These are phyloP conservation scores for Arachnopeziza araneosa DNA, from an alignment of 2,329 filamentous ascomycete genomes.

Conservation along the genomic window DNA sequence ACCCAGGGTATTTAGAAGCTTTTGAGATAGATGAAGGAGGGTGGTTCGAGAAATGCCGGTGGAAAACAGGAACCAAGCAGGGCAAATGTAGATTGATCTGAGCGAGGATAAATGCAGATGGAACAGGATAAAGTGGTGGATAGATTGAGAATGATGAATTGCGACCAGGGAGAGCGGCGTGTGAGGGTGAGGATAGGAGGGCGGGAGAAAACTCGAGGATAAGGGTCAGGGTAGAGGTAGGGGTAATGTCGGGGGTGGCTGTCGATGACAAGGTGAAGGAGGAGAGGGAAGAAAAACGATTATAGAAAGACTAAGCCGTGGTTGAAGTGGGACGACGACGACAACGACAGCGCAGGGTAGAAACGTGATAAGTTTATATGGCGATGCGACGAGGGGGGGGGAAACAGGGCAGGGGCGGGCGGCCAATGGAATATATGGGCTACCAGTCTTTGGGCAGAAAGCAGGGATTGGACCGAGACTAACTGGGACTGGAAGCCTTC, in stretches of 20 bases:
- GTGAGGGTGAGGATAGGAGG: neutral
- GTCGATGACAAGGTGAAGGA: neutral
- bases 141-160: slow-evolving; percentile 10
- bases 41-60: slow-evolving; percentile 12
- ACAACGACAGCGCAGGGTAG: slow-evolving; percentile 28
- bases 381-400: slow-evolving; percentile 8
- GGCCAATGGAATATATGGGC: slow-evolving; percentile 12
- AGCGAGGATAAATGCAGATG: slow-evolving; percentile 25
- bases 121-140: neutral
- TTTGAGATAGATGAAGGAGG: slow-evolving; percentile 13
- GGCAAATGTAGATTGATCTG: slow-evolving; percentile 23
- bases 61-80: slow-evolving; percentile 17
- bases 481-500: neutral
- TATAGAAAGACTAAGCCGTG: slow-evolving; percentile 15
- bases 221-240: neutral
- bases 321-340: neutral
- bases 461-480: slow-evolving; percentile 10
- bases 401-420: slow-evolving; percentile 3
- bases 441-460: neutral
- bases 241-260: neutral
- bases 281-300: slow-evolving; percentile 1
- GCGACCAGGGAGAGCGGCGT: slow-evolving; percentile 6
- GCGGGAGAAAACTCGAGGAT: neutral
- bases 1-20: slow-evolving; percentile 21
- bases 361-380: slow-evolving; percentile 28